Percentiles rank a stretch among this genome's conserved stretches.
These are phyloP conservation scores for Suhomyces canberraensis DNA, from an alignment of 805 yeast genomes.

Conservation along the genomic window DNA sequence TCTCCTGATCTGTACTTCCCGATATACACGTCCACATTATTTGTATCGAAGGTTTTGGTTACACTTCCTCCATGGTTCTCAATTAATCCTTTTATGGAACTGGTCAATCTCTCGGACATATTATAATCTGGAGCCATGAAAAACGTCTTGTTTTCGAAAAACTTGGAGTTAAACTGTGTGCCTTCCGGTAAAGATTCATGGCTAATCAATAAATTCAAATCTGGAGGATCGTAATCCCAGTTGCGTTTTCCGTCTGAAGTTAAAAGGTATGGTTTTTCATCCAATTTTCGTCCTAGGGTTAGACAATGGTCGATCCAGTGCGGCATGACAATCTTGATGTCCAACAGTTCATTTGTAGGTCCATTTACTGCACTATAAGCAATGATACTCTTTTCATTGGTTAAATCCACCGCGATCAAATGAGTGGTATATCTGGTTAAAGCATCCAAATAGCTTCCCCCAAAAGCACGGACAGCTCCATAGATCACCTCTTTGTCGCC, in stretches of 20 bases:
- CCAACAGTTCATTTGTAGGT: constrained; percentile 20
- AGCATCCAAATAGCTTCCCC: constrained; percentile 67
- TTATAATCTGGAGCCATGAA: constrained; percentile 55
- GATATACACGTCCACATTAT: constrained; percentile 42
- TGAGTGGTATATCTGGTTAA: constrained; percentile 77
- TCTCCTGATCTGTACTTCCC: constrained; percentile 63
- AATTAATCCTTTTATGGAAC: constrained; percentile 44
- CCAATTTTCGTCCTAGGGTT: constrained; percentile 46
- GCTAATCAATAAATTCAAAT: constrained; percentile 6
- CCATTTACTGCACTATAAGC: constrained; percentile 40
- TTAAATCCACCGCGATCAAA: constrained; percentile 53
- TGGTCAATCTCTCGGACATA: constrained; percentile 42
- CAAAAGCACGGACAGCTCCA: constrained; percentile 67
- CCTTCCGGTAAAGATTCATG: constrained; percentile 10
- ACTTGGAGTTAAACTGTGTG: constrained; percentile 14
- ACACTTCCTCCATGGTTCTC: constrained; percentile 54
- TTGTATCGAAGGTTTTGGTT: constrained; percentile 17
- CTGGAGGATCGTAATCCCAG: neutral
- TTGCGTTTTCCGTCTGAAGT: constrained; percentile 13
- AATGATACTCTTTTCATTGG: constrained; percentile 56
- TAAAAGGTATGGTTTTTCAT: constrained; percentile 54
- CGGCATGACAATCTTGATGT: constrained; percentile 65
- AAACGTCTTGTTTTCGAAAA: constrained; percentile 45
- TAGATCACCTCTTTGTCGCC: constrained; percentile 66
- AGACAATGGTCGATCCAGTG: constrained; percentile 78